Evolutionary conservation across 2,329 filamentous ascomycete genomes (phyloP).

Genomic region (Nectriaceae sp.): DNA sequence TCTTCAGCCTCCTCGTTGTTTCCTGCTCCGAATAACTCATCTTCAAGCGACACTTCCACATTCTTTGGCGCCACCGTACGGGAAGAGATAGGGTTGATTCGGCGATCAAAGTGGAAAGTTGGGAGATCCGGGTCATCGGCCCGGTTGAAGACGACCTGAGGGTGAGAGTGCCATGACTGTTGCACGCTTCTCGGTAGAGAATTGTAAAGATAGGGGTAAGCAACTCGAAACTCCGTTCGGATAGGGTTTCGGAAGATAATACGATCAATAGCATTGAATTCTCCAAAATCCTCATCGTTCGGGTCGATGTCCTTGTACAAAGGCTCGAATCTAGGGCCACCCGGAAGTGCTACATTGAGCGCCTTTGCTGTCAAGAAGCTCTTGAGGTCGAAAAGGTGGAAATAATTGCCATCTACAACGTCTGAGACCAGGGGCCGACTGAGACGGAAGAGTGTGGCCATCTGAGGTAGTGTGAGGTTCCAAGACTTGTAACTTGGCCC

Average conservation of each 20-base stretch:
- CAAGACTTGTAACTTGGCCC: conserved; percentile 95
- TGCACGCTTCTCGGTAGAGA: conserved; percentile 93
- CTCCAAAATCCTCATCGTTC: conserved; percentile 98
- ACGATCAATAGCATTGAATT: conserved; percentile 98
- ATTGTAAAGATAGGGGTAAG: conserved; percentile 94
- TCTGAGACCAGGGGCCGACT: conserved; percentile 91
- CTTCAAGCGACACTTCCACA: conserved; percentile 87
- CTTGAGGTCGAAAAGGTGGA: conserved; percentile 93
- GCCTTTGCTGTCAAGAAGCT: conserved; percentile 96
- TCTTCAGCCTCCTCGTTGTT: conserved; percentile 75
- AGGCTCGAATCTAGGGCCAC: conserved; percentile 93
- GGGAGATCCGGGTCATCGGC: conserved; percentile 87
- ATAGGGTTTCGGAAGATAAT: conserved; percentile 98
- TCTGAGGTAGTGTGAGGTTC: conserved; percentile 91
- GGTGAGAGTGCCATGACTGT: conserved; percentile 90
- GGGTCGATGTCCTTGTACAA: conserved; percentile 98
- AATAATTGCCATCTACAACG: conserved; percentile 94
- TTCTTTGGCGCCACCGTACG: conserved; percentile 94
- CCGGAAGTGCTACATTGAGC: conserved; percentile 95
- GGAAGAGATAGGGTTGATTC: conserved; percentile 96
- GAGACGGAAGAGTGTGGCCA: conserved; percentile 91
- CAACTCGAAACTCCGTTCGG: conserved; percentile 92
- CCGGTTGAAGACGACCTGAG: conserved; percentile 87
- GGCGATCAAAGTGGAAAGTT: conserved; percentile 97
- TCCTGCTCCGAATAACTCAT: conserved; percentile 84